These are phyloP conservation scores for Staphylotrichum tortipilum DNA, from an alignment of 495 filamentous ascomycete species.

Conservation along the genomic window DNA sequence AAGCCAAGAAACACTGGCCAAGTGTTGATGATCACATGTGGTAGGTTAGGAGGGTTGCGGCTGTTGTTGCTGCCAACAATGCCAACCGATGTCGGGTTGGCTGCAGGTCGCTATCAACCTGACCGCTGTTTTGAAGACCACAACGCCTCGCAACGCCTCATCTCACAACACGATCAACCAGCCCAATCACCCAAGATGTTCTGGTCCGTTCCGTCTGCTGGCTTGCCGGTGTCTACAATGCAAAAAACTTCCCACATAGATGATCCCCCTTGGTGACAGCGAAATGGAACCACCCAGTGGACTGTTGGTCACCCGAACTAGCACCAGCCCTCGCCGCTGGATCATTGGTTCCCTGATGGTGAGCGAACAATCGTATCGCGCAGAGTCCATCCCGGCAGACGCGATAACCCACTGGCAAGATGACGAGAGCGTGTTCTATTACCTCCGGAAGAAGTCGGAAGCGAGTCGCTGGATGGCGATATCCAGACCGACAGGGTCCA, in stretches of 20 bases:
- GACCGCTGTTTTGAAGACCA: too few relatives aligned
- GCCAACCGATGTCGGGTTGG: too few relatives aligned
- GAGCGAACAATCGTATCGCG: neutral
- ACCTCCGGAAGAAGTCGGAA: neutral
- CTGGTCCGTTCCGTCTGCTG: neutral
- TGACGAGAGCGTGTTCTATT: neutral
- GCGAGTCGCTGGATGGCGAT: neutral
- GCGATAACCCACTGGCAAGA: constrained; percentile 1
- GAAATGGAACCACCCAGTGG: neutral
- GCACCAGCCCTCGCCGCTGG: neutral
- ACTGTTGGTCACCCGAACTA: neutral
- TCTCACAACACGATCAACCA: too few relatives aligned
- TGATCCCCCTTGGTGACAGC: neutral
- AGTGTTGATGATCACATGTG: too few relatives aligned
- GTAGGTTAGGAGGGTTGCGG: too few relatives aligned
- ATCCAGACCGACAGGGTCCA: neutral
- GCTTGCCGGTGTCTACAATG: too few relatives aligned
- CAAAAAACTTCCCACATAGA: neutral
- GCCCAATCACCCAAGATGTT: too few relatives aligned
- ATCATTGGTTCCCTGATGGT: neutral
- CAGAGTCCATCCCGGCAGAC: neutral
- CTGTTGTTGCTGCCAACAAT: too few relatives aligned
- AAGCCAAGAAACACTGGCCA: too few relatives aligned
- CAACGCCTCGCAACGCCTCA: too few relatives aligned
- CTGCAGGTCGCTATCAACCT: too few relatives aligned